These are phyloP conservation scores for Schizophyllum commune DNA, from an alignment of 1,284 basidiomycete species.

Conservation along the genomic window DNA sequence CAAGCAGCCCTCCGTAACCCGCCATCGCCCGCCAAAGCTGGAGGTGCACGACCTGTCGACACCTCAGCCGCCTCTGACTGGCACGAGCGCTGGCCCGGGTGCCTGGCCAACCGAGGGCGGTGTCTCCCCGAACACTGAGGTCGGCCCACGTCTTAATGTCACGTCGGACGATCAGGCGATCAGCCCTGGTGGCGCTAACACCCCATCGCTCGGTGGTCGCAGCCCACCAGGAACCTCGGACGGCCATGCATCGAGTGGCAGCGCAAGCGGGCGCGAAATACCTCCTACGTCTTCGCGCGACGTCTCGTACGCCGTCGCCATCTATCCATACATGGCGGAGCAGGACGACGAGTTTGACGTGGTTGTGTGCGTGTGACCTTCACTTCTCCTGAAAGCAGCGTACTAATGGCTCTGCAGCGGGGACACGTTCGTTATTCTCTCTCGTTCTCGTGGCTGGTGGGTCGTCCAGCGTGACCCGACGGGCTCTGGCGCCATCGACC, in stretches of 20 bases:
- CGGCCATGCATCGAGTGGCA: neutral
- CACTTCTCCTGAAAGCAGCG: slow-evolving; percentile 9
- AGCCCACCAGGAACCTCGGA: neutral
- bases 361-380: slow-evolving; percentile 63
- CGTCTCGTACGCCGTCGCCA: slow-evolving; percentile 85
- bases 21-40: slow-evolving; percentile 53
- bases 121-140: neutral
- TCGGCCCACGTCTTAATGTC: neutral
- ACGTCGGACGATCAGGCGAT: neutral
- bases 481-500: slow-evolving; percentile 74
- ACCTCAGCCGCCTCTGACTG: slow-evolving; percentile 23
- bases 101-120: slow-evolving; percentile 5
- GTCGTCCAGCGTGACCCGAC: slow-evolving; percentile 91
- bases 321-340: slow-evolving; percentile 94
- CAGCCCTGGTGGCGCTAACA: neutral
- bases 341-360: slow-evolving; percentile 98
- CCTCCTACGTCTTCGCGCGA: slow-evolving; percentile 45
- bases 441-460: slow-evolving; percentile 97
- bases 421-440: slow-evolving; percentile 90
- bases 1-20: slow-evolving; percentile 7
- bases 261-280: slow-evolving; percentile 28
- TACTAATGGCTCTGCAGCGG: slow-evolving; percentile 37
- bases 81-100: neutral
- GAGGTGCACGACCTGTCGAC: slow-evolving; percentile 50
- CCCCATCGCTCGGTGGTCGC: neutral